phyloP scores from a whole-genome alignment of 2,329 filamentous ascomycete species.

The Aspergillus sp. region DNA sequence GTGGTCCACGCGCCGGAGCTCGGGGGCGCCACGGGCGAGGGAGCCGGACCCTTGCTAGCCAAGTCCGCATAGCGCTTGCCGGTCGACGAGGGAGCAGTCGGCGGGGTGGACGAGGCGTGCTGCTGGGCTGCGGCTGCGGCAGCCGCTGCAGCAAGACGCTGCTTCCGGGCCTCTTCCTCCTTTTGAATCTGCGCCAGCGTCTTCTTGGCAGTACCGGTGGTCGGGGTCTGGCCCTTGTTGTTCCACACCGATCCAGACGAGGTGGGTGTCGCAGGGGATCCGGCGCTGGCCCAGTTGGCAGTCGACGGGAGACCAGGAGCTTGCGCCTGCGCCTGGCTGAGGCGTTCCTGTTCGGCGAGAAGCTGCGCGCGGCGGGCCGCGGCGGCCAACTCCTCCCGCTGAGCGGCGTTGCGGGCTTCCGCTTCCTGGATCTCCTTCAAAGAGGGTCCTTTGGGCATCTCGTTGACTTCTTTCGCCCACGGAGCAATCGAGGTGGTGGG shows the following conservation, averaged over 20 bases:
- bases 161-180: constrained; percentile 89
- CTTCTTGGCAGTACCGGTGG: constrained; percentile 64
- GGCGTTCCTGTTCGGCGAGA: constrained; percentile 75
- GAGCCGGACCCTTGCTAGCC: constrained; percentile 69
- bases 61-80: constrained; percentile 95
- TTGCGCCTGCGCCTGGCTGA: constrained; percentile 60
- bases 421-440: constrained; percentile 95
- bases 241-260: constrained; percentile 49
- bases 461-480: constrained; percentile 82
- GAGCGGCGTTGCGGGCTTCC: constrained; percentile 88
- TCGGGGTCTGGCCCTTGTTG: constrained; percentile 45
- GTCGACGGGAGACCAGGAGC: constrained; percentile 79
- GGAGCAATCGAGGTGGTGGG: constrained; percentile 78
- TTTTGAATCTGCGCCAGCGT: constrained; percentile 94
- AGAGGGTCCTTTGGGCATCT: constrained; percentile 78
- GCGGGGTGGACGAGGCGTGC: constrained; percentile 43
- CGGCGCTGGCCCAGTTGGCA: constrained; percentile 79
- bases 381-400: constrained; percentile 77
- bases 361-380: constrained; percentile 67
- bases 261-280: constrained; percentile 65
- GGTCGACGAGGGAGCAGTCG: constrained; percentile 37
- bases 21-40: constrained; percentile 40
- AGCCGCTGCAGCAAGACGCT: constrained; percentile 59
- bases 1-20: constrained; percentile 76
- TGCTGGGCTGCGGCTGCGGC: constrained; percentile 45